Conservation (phyloP, 1,284 basidiomycete genomes). For the Austroboletus niveus region DNA sequence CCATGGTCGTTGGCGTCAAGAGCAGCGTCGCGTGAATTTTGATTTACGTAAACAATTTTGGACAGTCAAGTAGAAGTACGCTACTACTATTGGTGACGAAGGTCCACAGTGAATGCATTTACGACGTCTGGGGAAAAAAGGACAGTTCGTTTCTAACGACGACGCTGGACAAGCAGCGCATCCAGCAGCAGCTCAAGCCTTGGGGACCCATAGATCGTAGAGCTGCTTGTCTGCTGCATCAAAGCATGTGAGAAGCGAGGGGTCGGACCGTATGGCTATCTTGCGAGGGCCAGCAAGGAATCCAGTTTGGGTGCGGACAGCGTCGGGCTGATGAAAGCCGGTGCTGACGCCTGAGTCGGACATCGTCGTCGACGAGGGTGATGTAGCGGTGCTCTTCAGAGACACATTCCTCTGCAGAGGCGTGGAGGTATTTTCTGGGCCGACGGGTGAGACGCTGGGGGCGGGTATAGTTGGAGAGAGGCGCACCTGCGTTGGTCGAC, state of each 20-base stretch:
- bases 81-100: background rate
- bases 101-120: no score
- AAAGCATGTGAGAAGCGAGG: slow-evolving; percentile 65
- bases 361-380: slow-evolving; percentile 34
- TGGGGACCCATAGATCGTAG: slow-evolving; percentile 72
- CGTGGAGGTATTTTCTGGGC: slow-evolving; percentile 5
- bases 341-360: slow-evolving; percentile 28
- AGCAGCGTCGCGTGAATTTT: background rate
- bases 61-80: background rate
- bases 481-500: slow-evolving; percentile 16
- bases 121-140: background rate
- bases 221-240: slow-evolving; percentile 69
- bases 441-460: background rate
- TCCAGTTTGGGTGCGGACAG: slow-evolving; percentile 25
- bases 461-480: background rate
- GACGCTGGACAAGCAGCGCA: background rate
- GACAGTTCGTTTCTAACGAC: background rate
- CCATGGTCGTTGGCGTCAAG: slow-evolving; percentile 37
- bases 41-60: slow-evolving; percentile 22
- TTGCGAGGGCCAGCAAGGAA: slow-evolving; percentile 35
- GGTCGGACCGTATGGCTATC: slow-evolving; percentile 57
- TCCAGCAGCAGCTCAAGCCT: slow-evolving; percentile 12
- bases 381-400: slow-evolving; percentile 18
- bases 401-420: slow-evolving; percentile 9
- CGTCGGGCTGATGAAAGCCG: slow-evolving; percentile 20